Evolutionary conservation across 176 grass and related monocot species (phyloP).

Genomic region (Triticum aestivum): IWGSC_CS_RefSeq_v2.1 NC_057802.1:7586502-7587001

Average conservation of each 20-base stretch:
- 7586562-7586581: constrained; percentile 81
- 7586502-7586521: neutral
- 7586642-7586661: constrained; percentile 83
- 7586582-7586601: constrained; percentile 84
- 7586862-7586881: neutral
- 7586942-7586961: neutral
- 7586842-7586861: too few species aligned
- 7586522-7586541: constrained; percentile 52
- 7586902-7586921: neutral
- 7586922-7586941: neutral
- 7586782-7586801: neutral
- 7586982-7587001: too few species aligned
- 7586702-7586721: constrained; percentile 97
- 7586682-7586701: constrained; percentile 99
- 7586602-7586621: constrained; percentile 68
- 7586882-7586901: neutral
- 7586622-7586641: constrained; percentile 88
- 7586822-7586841: neutral
- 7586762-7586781: neutral
- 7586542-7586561: constrained; percentile 73
- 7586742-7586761: constrained; percentile 11
- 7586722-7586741: constrained; percentile 64
- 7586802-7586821: neutral
- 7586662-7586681: constrained; percentile 68
- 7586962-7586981: neutral